Conservation (phyloP, 345 rosid genomes). For the Eucalyptus polyanthemos region DNA sequence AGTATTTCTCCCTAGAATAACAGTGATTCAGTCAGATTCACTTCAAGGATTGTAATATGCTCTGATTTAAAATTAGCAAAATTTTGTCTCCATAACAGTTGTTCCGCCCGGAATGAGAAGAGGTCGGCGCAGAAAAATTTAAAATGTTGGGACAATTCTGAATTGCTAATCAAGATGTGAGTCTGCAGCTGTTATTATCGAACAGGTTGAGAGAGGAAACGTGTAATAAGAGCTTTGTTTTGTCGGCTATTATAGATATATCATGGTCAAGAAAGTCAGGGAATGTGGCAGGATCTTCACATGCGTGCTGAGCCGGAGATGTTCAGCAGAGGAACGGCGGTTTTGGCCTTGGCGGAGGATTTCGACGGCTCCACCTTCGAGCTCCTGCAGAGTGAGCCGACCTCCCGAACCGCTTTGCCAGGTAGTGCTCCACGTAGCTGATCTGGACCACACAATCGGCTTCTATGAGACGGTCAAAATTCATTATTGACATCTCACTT, state of each 20-base stretch:
- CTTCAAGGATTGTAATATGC: background rate
- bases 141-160: background rate
- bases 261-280: background rate
- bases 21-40: background rate
- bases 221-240: background rate
- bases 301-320: conserved; percentile 13
- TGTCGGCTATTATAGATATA: background rate
- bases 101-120: background rate
- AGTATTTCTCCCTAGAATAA: background rate
- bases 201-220: background rate
- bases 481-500: background rate
- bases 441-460: background rate
- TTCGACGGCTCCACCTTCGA: conserved; percentile 22
- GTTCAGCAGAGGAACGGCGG: conserved; percentile 12
- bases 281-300: background rate
- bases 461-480: background rate
- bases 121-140: background rate
- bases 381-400: conserved; percentile 15
- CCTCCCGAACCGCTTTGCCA: background rate
- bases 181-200: background rate
- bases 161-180: background rate
- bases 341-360: background rate
- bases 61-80: background rate
- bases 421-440: background rate
- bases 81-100: background rate